These are phyloP conservation scores for Coemansia sp. DNA, from an alignment of 192 early-diverging fungal species.

Conservation along the genomic window DNA sequence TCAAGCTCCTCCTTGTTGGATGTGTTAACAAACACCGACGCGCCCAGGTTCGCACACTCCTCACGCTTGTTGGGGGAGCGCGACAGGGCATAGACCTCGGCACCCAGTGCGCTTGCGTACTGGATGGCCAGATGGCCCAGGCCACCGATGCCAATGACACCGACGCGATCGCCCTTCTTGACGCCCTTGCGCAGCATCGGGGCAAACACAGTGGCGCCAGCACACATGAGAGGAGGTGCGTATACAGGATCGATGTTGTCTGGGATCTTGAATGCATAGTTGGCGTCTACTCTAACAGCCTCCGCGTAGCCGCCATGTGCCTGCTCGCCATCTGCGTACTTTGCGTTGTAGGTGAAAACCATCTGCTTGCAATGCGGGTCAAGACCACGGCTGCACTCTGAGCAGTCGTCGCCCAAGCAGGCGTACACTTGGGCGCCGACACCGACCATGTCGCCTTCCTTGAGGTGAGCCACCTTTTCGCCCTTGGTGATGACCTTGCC, in stretches of 20 bases:
- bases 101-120: slow-evolving; percentile 53
- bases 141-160: slow-evolving; percentile 76
- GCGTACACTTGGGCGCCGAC: slow-evolving; percentile 62
- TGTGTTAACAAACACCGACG: slow-evolving; percentile 50
- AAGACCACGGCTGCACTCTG: slow-evolving; percentile 43
- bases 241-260: slow-evolving; percentile 49
- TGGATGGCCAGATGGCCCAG: slow-evolving; percentile 72
- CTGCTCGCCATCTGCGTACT: slow-evolving; percentile 52
- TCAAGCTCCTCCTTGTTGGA: slow-evolving; percentile 28
- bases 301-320: slow-evolving; percentile 61
- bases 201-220: slow-evolving; percentile 72
- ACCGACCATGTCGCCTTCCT: slow-evolving; percentile 63
- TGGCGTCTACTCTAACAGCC: slow-evolving; percentile 55
- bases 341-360: slow-evolving; percentile 54
- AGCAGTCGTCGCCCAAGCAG: slow-evolving; percentile 55
- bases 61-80: slow-evolving; percentile 56
- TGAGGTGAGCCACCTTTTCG: slow-evolving; percentile 48
- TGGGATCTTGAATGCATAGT: slow-evolving; percentile 68
- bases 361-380: slow-evolving; percentile 47
- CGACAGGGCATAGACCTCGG: slow-evolving; percentile 57
- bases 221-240: slow-evolving; percentile 76
- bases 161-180: slow-evolving; percentile 61
- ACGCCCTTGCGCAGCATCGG: slow-evolving; percentile 62
- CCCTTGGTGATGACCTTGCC: slow-evolving; percentile 61
- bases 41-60: slow-evolving; percentile 55